A percentile compares a stretch with the other conserved stretches of the same genome.
Evolutionary conservation across 805 yeast genomes (phyloP).

Genomic region (Ogataea henricii): DNA sequence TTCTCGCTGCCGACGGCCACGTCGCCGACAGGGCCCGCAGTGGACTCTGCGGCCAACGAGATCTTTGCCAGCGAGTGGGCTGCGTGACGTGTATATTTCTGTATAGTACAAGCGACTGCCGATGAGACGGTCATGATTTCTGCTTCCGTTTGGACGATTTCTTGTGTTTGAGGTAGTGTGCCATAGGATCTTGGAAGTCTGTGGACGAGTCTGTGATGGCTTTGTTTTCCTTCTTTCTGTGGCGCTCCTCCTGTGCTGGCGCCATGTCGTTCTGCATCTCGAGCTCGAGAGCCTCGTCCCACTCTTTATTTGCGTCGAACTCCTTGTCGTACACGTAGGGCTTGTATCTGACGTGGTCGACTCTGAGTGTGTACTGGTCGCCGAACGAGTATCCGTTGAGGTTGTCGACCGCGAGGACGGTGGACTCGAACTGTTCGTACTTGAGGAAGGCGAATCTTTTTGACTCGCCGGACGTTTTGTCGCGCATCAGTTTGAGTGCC

Average conservation of each 20-base stretch:
- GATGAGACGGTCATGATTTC: background rate
- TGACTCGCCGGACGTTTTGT: constrained; percentile 62
- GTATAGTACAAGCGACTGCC: constrained; percentile 1
- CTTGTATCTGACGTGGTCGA: constrained; percentile 71
- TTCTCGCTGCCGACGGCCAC: constrained; percentile 27
- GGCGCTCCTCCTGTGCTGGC: constrained; percentile 39
- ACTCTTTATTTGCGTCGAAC: constrained; percentile 45
- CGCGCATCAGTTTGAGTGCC: constrained; percentile 68
- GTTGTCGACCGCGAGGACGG: constrained; percentile 86
- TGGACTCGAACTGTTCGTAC: constrained; percentile 78
- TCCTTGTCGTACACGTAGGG: constrained; percentile 45
- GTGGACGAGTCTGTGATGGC: constrained; percentile 8
- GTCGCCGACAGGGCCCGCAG: constrained; percentile 4
- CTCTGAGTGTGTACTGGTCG: constrained; percentile 54
- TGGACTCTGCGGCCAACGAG: background rate
- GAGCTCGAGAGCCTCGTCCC: constrained; percentile 29
- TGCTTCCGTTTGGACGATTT: background rate
- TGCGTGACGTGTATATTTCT: background rate
- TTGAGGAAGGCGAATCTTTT: constrained; percentile 80
- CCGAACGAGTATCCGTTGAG: constrained; percentile 59
- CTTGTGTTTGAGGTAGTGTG: constrained; percentile 25
- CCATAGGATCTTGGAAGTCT: constrained; percentile 40
- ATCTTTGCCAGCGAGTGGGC: constrained; percentile 8
- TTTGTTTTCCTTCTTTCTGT: constrained; percentile 7
- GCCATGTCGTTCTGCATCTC: constrained; percentile 51